These are phyloP conservation scores for Amanita fuliginea DNA, from an alignment of 768 basidiomycete genomes.

Conservation along the genomic window DNA sequence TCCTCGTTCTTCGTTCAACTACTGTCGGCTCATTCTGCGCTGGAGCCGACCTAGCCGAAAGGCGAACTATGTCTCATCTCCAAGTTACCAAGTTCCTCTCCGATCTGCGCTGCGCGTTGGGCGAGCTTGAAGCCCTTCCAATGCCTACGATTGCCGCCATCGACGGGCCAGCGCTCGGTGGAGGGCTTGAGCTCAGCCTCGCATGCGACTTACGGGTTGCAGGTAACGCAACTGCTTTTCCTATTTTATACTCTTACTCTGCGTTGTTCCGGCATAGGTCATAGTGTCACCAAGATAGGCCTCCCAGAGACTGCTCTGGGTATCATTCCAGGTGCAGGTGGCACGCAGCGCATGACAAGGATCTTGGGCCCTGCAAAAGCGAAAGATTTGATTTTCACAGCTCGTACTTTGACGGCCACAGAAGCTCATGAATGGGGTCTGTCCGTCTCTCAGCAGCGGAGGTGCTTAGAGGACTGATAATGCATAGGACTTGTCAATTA, in stretches of 20 bases:
- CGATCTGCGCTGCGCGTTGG: constrained; percentile 60
- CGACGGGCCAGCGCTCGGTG: constrained; percentile 88
- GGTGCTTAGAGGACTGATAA: constrained; percentile 7
- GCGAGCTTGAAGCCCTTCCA: constrained; percentile 68
- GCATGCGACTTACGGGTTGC: constrained; percentile 88
- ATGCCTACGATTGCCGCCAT: constrained; percentile 90
- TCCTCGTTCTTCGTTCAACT: constrained; percentile 76
- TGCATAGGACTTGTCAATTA: constrained; percentile 73
- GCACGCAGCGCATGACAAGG: constrained; percentile 74
- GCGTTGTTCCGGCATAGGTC: constrained; percentile 23
- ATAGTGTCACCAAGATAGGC: constrained; percentile 73
- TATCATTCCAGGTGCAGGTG: constrained; percentile 88
- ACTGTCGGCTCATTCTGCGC: constrained; percentile 78
- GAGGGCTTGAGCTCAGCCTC: constrained; percentile 81
- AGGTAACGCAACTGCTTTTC: constrained; percentile 30
- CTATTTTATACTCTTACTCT: background rate
- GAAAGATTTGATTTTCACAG: constrained; percentile 83
- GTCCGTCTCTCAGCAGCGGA: constrained; percentile 5
- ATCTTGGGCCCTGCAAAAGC: constrained; percentile 71
- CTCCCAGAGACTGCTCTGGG: constrained; percentile 71
- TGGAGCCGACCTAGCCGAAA: constrained; percentile 82
- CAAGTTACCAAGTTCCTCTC: constrained; percentile 73
- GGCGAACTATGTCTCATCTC: constrained; percentile 66
- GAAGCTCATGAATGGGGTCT: constrained; percentile 69
- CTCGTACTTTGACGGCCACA: constrained; percentile 49